These are phyloP conservation scores for Canavalia gladiata DNA, from an alignment of 306 rosid genomes.

Conservation along the genomic window DNA sequence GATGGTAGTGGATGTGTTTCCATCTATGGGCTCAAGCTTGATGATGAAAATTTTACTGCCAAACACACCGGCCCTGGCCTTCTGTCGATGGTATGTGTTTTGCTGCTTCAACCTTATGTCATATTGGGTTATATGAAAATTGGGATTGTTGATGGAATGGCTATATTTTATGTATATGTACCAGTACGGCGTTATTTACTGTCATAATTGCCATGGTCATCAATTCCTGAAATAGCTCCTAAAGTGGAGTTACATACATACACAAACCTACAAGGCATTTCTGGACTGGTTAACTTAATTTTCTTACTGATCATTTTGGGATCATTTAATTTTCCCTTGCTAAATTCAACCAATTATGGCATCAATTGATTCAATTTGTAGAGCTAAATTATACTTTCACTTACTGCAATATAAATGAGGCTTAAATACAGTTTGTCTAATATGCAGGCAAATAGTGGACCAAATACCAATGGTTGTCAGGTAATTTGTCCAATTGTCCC, in stretches of 20 bases:
- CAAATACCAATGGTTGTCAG: slow-evolving; percentile 91
- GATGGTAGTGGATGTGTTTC: slow-evolving; percentile 99
- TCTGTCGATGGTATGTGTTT: slow-evolving; percentile 79
- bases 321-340: slow-evolving; percentile 36
- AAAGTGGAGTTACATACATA: slow-evolving; percentile 13
- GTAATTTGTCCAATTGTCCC: slow-evolving; percentile 50
- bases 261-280: neutral
- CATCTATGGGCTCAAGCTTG: slow-evolving; percentile 87
- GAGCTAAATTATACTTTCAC: slow-evolving; percentile 34
- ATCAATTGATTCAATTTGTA: slow-evolving; percentile 20
- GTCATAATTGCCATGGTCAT: slow-evolving; percentile 7
- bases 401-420: slow-evolving; percentile 33
- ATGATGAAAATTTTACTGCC: slow-evolving; percentile 91
- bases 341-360: neutral
- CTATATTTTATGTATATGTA: neutral
- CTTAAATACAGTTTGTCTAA: slow-evolving; percentile 21
- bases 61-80: slow-evolving; percentile 99
- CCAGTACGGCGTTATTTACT: neutral
- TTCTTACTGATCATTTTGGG: slow-evolving; percentile 19
- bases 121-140: slow-evolving; percentile 30
- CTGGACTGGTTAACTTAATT: slow-evolving; percentile 9
- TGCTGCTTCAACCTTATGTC: slow-evolving; percentile 14
- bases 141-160: slow-evolving; percentile 13
- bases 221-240: slow-evolving; percentile 34
- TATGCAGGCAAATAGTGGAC: slow-evolving; percentile 96